Conservation (phyloP, 805 yeast genomes). For the Candida mattraensis region DNA sequence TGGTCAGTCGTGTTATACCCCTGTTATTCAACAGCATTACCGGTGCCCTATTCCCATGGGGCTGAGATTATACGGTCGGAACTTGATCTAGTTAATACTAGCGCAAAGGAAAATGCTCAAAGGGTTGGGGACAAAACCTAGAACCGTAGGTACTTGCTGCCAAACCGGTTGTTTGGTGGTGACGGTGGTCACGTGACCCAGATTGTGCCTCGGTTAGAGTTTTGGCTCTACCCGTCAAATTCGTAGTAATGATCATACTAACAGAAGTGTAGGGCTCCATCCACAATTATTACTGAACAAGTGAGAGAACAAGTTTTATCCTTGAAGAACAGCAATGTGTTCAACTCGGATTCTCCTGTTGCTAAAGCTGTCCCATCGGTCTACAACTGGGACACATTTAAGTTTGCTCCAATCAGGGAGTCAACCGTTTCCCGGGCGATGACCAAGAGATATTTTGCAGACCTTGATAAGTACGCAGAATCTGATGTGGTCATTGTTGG, state of each 20-base stretch:
- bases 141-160: background rate
- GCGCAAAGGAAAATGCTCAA: slow-evolving; percentile 43
- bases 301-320: slow-evolving; percentile 15
- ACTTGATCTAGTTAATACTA: slow-evolving; percentile 46
- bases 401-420: slow-evolving; percentile 73
- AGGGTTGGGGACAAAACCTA: slow-evolving; percentile 4
- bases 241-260: slow-evolving; percentile 3
- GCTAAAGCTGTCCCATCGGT: slow-evolving; percentile 32
- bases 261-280: slow-evolving; percentile 26
- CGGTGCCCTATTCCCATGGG: slow-evolving; percentile 29
- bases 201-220: background rate
- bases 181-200: too few relatives aligned
- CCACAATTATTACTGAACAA: slow-evolving; percentile 18
- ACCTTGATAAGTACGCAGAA: slow-evolving; percentile 71
- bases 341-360: slow-evolving; percentile 27
- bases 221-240: too few relatives aligned
- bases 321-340: slow-evolving; percentile 24
- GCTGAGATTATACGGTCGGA: slow-evolving; percentile 44
- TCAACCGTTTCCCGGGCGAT: slow-evolving; percentile 78
- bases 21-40: slow-evolving; percentile 25
- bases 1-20: slow-evolving; percentile 13
- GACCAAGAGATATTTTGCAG: slow-evolving; percentile 73
- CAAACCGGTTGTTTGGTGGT: background rate
- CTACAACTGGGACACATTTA: slow-evolving; percentile 64
- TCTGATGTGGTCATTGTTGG: slow-evolving; percentile 75